Evolutionary conservation across 2,329 filamentous ascomycete genomes (phyloP), one percentile per base, ranked within the genome.

Genomic region (Aspergillus sp.): DNA sequence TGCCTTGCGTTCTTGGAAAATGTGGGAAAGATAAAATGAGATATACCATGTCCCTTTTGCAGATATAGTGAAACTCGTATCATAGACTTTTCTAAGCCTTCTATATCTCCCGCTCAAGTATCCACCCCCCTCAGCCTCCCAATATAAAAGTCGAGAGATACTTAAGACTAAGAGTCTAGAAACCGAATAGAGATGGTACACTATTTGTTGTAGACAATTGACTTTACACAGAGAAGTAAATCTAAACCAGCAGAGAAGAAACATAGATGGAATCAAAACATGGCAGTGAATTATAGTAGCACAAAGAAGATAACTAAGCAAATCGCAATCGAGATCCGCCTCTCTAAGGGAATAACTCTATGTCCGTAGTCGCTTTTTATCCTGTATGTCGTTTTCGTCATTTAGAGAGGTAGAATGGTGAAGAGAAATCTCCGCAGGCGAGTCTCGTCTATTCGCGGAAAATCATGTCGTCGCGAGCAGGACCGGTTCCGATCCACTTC

Each of bases 401-500:
- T 50, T 38, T 50, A 22, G 30, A 30, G 54, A 49, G 13, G 54
- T 38, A 49, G 17, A 48, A 11, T 30, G 1, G 25, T 28, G 7
- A 7, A n/a, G 25, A 2, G 28, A 48, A 28, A 17, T 48, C 41
- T n/a, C 23, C 34, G 8, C 25, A 17, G n/a, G 50, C 48, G n/a
- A 34, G 34, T 25, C 30, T 23, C 19, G 3, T 58, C 58, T 66
- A 68, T 55, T 66, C 66, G 57, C 84, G 78, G 57, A 81, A 76
- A 72, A 89, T 86, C 86, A 89, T 88, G 72, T 86, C 83, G 65
- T 87, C 85, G 65, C 86, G 78, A 50, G 80, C 82, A 59, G 86
- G 86, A 13, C 87, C 87, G 9, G 86, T 87, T 45, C 87, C 87
- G 70, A 89, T 87, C 79, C 84, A 89, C 77, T 84, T 87, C 61